phyloP scores from a whole-genome alignment of 2,329 filamentous ascomycete genomes.

The Diplocarpon rosae region DNA sequence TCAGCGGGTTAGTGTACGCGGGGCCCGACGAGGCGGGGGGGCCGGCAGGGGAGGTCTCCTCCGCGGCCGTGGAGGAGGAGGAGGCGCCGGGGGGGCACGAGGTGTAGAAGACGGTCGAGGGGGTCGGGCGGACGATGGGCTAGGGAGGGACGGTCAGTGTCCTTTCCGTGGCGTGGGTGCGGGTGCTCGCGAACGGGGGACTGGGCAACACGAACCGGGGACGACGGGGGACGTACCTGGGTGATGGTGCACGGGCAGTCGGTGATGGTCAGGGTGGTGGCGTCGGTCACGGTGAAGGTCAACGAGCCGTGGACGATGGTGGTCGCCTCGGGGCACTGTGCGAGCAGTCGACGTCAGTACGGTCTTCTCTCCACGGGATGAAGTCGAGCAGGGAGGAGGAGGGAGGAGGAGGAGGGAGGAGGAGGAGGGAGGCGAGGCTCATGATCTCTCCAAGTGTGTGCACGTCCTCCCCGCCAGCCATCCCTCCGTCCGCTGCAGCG shows the following conservation, averaged over 20 bases:
- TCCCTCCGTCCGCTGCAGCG: too few relatives aligned
- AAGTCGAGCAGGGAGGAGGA: too few relatives aligned
- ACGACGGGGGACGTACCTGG: conserved; percentile 27
- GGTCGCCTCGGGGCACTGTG: conserved; percentile 27
- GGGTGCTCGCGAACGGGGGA: neutral
- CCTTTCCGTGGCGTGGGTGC: neutral
- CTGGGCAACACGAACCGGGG: too few relatives aligned
- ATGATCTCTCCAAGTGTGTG: too few relatives aligned
- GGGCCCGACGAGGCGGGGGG: neutral
- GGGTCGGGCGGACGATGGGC: neutral
- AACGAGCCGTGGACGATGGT: conserved; percentile 11
- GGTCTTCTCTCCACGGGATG: too few relatives aligned
- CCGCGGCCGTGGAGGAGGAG: neutral
- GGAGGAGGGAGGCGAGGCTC: too few relatives aligned
- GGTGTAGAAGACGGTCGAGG: conserved; percentile 14
- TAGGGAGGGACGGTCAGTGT: neutral
- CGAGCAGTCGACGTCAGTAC: too few relatives aligned
- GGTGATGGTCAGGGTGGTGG: conserved; percentile 32
- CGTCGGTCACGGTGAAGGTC: conserved; percentile 53
- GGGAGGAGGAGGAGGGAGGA: too few relatives aligned
- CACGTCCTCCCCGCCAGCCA: too few relatives aligned
- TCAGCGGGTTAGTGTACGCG: conserved; percentile 4
- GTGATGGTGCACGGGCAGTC: conserved; percentile 19
- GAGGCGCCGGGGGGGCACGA: conserved; percentile 7
- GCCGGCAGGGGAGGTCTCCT: neutral